Evolutionary conservation across 345 rosid genomes (phyloP).

Genomic region (Boechera stricta): DNA sequence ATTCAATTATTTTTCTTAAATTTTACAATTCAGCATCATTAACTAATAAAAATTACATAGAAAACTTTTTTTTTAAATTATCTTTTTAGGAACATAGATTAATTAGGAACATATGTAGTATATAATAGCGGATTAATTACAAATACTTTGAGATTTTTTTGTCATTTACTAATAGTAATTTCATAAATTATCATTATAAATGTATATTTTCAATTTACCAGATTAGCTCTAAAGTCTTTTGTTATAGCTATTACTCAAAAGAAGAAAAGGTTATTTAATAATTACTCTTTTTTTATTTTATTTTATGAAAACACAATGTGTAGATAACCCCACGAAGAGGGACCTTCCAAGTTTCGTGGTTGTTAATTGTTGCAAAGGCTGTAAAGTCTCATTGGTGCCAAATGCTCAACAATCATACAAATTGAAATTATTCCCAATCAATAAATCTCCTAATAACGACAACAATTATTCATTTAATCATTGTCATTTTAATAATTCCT

Average conservation of each 20-base stretch:
- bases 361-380: conserved; percentile 41
- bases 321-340: conserved; percentile 30
- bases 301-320: conserved; percentile 6
- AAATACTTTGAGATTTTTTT: too few species aligned
- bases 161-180: too few species aligned
- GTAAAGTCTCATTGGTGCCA: conserved; percentile 33
- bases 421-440: conserved; percentile 30
- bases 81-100: too few species aligned
- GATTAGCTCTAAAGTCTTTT: background rate
- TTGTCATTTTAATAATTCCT: conserved; percentile 9
- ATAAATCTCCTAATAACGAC: conserved; percentile 33
- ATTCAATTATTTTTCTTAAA: too few species aligned
- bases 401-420: conserved; percentile 28
- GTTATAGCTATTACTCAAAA: background rate
- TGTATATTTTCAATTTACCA: background rate
- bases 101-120: too few species aligned
- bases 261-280: background rate
- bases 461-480: conserved; percentile 27
- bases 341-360: conserved; percentile 42
- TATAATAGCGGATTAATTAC: too few species aligned
- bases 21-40: too few species aligned
- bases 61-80: too few species aligned
- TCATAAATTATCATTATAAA: too few species aligned
- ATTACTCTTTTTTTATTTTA: too few species aligned
- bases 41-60: too few species aligned